Evolutionary conservation across 352 stramenopile genomes (phyloP), one percentile per base, ranked within the genome.

Genomic region (Aphanomyces stellatus): DNA sequence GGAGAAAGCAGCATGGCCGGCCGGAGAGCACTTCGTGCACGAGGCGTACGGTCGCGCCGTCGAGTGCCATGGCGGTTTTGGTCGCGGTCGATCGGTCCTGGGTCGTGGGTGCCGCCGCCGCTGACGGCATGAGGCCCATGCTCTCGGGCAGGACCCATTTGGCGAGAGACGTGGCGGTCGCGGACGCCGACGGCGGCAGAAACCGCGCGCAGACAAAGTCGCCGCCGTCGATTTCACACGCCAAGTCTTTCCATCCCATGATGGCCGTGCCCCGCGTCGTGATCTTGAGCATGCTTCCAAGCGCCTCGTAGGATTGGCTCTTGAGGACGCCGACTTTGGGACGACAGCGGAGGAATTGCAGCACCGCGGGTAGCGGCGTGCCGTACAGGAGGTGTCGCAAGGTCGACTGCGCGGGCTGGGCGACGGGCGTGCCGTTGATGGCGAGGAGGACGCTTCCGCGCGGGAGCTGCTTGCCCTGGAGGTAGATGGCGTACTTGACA

Each of bases 381-480:
- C 69, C 48, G 0, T 76, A 75, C 28, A 91, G 71, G 5, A 75
- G 76, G 28, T 85, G 72, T 30, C 88, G 88, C 1, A 81, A 88
- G 63, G 31, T 28, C 8, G 35, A 31, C 3, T 65, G 35, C 3
- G 34, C 35, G 46, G 87, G 76, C 25, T 82, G 72, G 41, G 89
- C 88, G n/a, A n/a, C n/a, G 24, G 81, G 85, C 19, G 79, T 69
- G 6, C 82, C 80, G 51, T 92, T 92, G 71, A 92, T 87, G 13
- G 71, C 80, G 19, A 88, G 73, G 24, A 92, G 69, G 55, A 86
- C 85, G 53, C 80, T 90, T 3, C 84, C 82, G 6, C 59, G 59
- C 17, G 59, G 19, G 10, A 65, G 37, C 24, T 65, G 59, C n/a
- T 65, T 65, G 19, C 33, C 33, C 24, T 30, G 24, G 27, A 65